Evolutionary conservation across 2,329 filamentous ascomycete genomes (phyloP), one percentile per base, ranked within the genome.

Genomic region (Magnaporthiopsis rhizophila): DNA sequence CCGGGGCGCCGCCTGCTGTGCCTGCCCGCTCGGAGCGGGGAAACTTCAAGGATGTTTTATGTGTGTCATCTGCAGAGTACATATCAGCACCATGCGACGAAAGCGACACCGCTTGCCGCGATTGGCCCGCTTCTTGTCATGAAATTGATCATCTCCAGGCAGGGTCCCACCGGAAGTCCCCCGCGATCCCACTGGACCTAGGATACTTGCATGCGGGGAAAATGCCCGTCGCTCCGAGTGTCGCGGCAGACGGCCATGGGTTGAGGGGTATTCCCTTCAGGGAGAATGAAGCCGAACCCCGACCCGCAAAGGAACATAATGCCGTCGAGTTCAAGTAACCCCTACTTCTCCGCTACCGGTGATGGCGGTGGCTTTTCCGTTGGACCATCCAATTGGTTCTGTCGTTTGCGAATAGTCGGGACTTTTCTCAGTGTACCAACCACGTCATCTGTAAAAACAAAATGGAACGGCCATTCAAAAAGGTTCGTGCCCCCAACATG

Each of bases 401-500:
- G 45, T 9, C 45, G 11, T n/a, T n/a, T n/a, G n/a, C n/a, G n/a
- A n/a, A n/a, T n/a, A n/a, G n/a, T n/a, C n/a, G n/a, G n/a, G n/a
- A n/a, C n/a, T n/a, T n/a, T n/a, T n/a, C n/a, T n/a, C n/a, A n/a
- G n/a, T n/a, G n/a, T n/a, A n/a, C n/a, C 28, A 30, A 30, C 5
- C 28, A 30, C 28, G 28, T 30, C 5, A 5, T 30, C 5, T 30
- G 28, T 30, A 30, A 30, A 30, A 30, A 30, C 21, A 38, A 59
- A n/a, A 61, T 65, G 30, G 63, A 61, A 38, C 65, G 65, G 8
- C 67, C 66, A 0, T 70, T 70, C 59, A 69, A 69, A 24, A 68
- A 70, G 60, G 67, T 70, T 18, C 26, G 15, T 53, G n/a, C n/a
- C n/a, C n/a, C n/a, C n/a, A n/a, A n/a, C n/a, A n/a, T n/a, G n/a